Evolutionary conservation across 805 yeast genomes (phyloP).

Genomic region (Starmerella floricola): DNA sequence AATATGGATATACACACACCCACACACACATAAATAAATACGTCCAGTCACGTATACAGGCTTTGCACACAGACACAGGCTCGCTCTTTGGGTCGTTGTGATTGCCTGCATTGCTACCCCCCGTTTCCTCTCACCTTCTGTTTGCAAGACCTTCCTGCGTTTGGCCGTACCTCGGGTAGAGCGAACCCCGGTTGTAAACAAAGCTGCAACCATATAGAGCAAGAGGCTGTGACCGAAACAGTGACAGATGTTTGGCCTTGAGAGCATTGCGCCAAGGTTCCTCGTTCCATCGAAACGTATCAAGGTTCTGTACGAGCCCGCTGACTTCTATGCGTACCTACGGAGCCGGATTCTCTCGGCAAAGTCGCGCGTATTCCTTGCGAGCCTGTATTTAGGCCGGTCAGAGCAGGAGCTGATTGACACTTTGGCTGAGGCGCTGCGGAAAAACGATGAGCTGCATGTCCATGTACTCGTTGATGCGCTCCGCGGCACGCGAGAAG

Average conservation of each 20-base stretch:
- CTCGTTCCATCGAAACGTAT: constrained; percentile 18
- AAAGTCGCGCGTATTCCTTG: constrained; percentile 55
- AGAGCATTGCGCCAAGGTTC: constrained; percentile 21
- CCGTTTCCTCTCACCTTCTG: too few relatives aligned
- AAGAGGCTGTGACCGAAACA: too few relatives aligned
- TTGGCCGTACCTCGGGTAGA: too few relatives aligned
- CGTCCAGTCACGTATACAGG: too few relatives aligned
- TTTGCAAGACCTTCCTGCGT: too few relatives aligned
- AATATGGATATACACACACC: too few relatives aligned
- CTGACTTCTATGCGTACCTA: constrained; percentile 54
- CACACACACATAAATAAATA: too few relatives aligned
- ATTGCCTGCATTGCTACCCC: too few relatives aligned
- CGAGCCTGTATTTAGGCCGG: constrained; percentile 79
- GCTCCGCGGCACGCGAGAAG: constrained; percentile 83
- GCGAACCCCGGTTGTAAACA: too few relatives aligned
- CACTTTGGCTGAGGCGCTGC: constrained; percentile 49
- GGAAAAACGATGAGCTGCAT: constrained; percentile 45
- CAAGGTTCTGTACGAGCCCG: constrained; percentile 35
- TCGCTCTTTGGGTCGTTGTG: too few relatives aligned
- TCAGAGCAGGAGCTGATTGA: constrained; percentile 62
- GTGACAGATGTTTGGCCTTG: constrained; percentile 14
- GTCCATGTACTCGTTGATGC: constrained; percentile 76
- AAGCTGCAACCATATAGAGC: too few relatives aligned
- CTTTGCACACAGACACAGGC: too few relatives aligned
- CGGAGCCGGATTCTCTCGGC: constrained; percentile 51